A percentile compares a stretch with the other conserved stretches of the same genome.
Conservation (phyloP, 2,329 filamentous ascomycete species). For the Penicillium sp. region DNA sequence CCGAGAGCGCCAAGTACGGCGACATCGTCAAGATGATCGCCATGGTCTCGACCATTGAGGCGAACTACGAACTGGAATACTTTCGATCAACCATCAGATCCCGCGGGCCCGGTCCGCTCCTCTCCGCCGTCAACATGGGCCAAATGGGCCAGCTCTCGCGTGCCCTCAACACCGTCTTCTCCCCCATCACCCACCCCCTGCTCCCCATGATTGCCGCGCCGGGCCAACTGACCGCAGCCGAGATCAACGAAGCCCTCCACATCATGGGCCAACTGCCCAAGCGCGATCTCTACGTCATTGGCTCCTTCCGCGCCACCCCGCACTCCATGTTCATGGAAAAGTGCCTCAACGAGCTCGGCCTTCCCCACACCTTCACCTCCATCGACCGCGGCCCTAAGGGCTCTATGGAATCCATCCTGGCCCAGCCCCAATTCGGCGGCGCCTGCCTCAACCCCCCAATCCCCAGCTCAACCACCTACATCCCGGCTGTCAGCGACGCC, state of each 20-base stretch:
- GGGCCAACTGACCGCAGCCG: slow-evolving; percentile 80
- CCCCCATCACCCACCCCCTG: slow-evolving; percentile 82
- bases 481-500: slow-evolving; percentile 70
- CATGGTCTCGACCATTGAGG: slow-evolving; percentile 76
- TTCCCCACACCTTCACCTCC: slow-evolving; percentile 78
- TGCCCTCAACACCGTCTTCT: slow-evolving; percentile 82
- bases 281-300: slow-evolving; percentile 78
- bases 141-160: slow-evolving; percentile 82
- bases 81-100: slow-evolving; percentile 78
- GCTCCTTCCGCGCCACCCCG: slow-evolving; percentile 69
- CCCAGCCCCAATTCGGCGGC: slow-evolving; percentile 75
- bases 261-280: slow-evolving; percentile 79
- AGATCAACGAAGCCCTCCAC: slow-evolving; percentile 78
- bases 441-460: slow-evolving; percentile 78
- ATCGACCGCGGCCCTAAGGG: slow-evolving; percentile 70
- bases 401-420: slow-evolving; percentile 70
- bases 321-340: slow-evolving; percentile 86
- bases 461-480: slow-evolving; percentile 58
- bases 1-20: slow-evolving; percentile 70
- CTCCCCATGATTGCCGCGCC: slow-evolving; percentile 82
- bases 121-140: slow-evolving; percentile 87
- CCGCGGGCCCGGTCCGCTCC: slow-evolving; percentile 66
- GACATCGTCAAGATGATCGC: slow-evolving; percentile 93
- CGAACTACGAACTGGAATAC: slow-evolving; percentile 88
- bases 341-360: slow-evolving; percentile 77